Evolutionary conservation across 257 asterid species (phyloP).

Genomic region (Voacanga thouarsii): DNA sequence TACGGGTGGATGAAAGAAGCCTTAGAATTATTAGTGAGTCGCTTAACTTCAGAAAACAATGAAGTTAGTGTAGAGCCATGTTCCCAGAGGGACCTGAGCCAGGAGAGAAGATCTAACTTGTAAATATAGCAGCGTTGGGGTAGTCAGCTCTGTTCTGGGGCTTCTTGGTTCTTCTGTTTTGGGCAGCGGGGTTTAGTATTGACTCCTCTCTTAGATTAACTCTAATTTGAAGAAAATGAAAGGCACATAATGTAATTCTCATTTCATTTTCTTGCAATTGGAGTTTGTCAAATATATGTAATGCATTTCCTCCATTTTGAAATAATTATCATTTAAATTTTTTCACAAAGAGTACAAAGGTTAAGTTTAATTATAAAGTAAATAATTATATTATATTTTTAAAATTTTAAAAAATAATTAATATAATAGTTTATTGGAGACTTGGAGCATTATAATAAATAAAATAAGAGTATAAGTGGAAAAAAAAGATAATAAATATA

Average conservation of each 20-base stretch:
- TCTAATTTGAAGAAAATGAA: slow-evolving; percentile 21
- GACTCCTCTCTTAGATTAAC: not conserved
- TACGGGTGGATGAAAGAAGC: slow-evolving; percentile 50
- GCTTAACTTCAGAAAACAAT: slow-evolving; percentile 13
- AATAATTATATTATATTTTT: too few relatives aligned
- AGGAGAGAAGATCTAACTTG: slow-evolving; percentile 24
- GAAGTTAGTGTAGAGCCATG: slow-evolving; percentile 11
- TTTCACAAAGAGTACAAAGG: too few relatives aligned
- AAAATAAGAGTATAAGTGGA: too few relatives aligned
- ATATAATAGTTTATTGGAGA: too few relatives aligned
- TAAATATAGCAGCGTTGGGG: not conserved
- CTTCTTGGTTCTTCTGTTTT: not conserved
- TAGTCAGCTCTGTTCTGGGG: not conserved
- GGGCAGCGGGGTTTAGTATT: not conserved
- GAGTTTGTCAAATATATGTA: not conserved
- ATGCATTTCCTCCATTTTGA: too few relatives aligned
- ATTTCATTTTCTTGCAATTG: slow-evolving; percentile 22
- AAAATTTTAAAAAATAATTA: too few relatives aligned
- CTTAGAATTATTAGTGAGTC: slow-evolving; percentile 30
- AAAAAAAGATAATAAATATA: too few relatives aligned
- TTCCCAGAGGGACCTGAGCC: not conserved
- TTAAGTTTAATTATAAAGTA: too few relatives aligned
- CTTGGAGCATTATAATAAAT: too few relatives aligned
- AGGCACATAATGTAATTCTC: not conserved
- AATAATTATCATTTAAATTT: too few relatives aligned